Conservation (phyloP, 192 early-diverging fungal species). For the Coemansia sp. region DNA sequence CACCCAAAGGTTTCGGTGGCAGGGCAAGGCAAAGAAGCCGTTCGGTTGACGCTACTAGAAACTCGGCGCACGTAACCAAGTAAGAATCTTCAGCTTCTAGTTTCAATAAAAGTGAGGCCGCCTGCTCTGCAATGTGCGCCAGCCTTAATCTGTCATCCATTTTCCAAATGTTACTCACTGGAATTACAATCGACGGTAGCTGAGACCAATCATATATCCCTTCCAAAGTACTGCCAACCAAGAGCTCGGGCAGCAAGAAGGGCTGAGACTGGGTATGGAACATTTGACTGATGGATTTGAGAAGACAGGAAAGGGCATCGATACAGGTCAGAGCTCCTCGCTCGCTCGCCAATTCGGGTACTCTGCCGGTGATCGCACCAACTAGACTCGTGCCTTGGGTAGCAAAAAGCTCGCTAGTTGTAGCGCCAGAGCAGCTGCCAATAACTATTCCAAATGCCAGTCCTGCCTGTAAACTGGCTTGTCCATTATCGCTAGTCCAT, state of each 20-base stretch:
- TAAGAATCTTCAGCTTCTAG: not conserved
- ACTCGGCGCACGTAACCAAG: constrained; percentile 17
- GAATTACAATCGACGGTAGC: constrained; percentile 4
- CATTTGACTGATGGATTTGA: not conserved
- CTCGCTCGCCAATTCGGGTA: no score
- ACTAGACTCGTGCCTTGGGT: no score
- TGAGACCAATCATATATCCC: constrained; percentile 16
- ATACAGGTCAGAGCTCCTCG: no score
- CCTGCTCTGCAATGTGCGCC: constrained; percentile 14
- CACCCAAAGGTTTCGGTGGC: no score
- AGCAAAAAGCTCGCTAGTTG: no score
- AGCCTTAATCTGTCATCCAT: constrained; percentile 24
- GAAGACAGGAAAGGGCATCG: constrained; percentile 2
- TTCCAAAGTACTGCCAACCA: constrained; percentile 22
- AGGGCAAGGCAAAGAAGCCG: constrained; percentile 28
- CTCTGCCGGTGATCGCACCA: no score
- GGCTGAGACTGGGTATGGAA: not conserved
- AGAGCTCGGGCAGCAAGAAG: constrained; percentile 1
- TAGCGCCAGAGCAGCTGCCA: constrained; percentile 2
- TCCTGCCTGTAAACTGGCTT: constrained; percentile 12
- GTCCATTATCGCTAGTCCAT: constrained; percentile 14
- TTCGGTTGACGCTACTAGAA: constrained; percentile 26
- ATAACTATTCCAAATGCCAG: constrained; percentile 11
- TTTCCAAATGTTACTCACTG: constrained; percentile 4
- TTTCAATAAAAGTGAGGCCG: constrained; percentile 4